A percentile compares a stretch with the other conserved stretches of the same genome.
These are phyloP conservation scores for Ceratobasidium sp. DNA, from an alignment of 1,284 basidiomycete species.

Conservation along the genomic window DNA sequence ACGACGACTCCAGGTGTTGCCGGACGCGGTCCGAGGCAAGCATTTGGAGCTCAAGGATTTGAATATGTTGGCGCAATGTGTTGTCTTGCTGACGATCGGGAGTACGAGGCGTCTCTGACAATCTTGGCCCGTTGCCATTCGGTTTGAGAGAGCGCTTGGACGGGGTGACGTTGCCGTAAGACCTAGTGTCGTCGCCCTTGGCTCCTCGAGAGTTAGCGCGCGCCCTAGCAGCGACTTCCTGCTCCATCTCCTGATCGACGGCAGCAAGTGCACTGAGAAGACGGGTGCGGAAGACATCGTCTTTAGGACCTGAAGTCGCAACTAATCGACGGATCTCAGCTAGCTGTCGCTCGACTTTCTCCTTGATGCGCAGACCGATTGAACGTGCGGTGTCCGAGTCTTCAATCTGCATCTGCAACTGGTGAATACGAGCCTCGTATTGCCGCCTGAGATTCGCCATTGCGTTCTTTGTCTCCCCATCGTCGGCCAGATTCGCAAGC, in stretches of 20 bases:
- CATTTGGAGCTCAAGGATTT: conserved; percentile 75
- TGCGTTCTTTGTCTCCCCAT: conserved; percentile 65
- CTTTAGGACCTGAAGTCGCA: conserved; percentile 65
- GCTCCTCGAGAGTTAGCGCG: conserved; percentile 50
- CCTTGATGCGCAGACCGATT: conserved; percentile 66
- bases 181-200: conserved; percentile 51
- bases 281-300: conserved; percentile 70
- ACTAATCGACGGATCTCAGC: conserved; percentile 74
- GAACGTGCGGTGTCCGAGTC: conserved; percentile 64
- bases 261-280: conserved; percentile 75
- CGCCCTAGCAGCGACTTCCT: conserved; percentile 48
- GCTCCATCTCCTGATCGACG: conserved; percentile 69
- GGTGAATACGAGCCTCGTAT: conserved; percentile 71
- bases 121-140: conserved; percentile 53
- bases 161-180: conserved; percentile 59
- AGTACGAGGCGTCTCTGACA: conserved; percentile 55
- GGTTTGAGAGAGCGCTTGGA: conserved; percentile 57
- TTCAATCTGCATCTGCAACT: conserved; percentile 72
- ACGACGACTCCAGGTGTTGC: conserved; percentile 70
- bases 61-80: conserved; percentile 71
- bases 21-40: conserved; percentile 73
- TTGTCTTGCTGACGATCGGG: conserved; percentile 62
- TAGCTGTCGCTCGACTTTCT: conserved; percentile 73
- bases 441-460: conserved; percentile 70
- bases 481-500: conserved; percentile 72